Evolutionary conservation across 2,329 filamentous ascomycete genomes (phyloP), one percentile per base, ranked within the genome.

Genomic region (Falciphora oryzae): DNA sequence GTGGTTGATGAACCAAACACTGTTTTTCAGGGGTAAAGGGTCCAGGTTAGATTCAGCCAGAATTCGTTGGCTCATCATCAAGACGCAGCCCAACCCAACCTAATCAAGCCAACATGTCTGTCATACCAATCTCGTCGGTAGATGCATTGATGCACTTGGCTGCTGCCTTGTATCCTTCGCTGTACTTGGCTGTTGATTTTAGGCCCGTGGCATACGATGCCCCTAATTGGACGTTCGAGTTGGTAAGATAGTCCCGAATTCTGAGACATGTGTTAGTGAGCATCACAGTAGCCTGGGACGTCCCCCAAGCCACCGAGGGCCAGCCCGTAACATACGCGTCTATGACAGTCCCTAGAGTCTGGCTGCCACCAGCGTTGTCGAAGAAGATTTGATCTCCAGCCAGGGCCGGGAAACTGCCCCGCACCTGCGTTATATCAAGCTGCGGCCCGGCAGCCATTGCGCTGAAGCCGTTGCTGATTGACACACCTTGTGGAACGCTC

Each of bases 321-420:
- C n/a, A 27, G 59, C 11, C 29, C 14, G 18, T 31, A 27, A 75
- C 82, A 76, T 73, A 90, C 87, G 84, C 82, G 64, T 89, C 83
- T 65, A 89, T 86, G 22, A 91, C 91, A 22, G 82, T 79, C 31
- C 83, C 84, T 4, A 93, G 77, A 1, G 85, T 81, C 71, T 93
- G 90, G 71, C 86, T 91, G 53, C 90, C 90, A 25, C 90, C 90
- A 14, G 89, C 91, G 72, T 93, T 93, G 72, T 94, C 90, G 68
- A 93, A 84, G 73, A 85, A 92, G 62, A 93, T 81, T 71, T 92
- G 89, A 60, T 86, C 65, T 64, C 79, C 66, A 57, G 81, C 76
- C 56, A 93, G 75, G 18, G 89, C 88, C 44, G 90, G 90, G 77
- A 93, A 93, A 64, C 82, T 80, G 66, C 81, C 78, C 66, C 88